These are phyloP conservation scores for Clarireedia monteithiana DNA, from an alignment of 2,329 filamentous ascomycete genomes.

Conservation along the genomic window DNA sequence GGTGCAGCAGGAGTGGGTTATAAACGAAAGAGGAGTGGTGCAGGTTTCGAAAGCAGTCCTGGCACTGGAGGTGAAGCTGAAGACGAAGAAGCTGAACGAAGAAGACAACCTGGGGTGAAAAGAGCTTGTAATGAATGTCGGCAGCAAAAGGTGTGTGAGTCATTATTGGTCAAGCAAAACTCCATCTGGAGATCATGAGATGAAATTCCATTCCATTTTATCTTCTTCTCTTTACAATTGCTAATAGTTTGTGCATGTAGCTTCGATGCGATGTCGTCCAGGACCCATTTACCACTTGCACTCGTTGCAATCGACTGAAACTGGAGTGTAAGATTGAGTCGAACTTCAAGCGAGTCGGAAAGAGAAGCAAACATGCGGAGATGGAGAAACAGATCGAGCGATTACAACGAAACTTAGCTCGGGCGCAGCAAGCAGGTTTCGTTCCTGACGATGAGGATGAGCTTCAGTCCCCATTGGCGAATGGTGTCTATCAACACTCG, in stretches of 20 bases:
- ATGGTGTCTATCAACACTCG: conserved; percentile 46
- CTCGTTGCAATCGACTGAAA: conserved; percentile 70
- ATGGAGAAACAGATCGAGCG: conserved; percentile 78
- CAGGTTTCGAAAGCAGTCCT: conserved; percentile 51
- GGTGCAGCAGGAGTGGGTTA: conserved; percentile 22
- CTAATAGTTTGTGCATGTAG: conserved; percentile 35
- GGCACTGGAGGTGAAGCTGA: conserved; percentile 48
- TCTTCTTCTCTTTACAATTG: not conserved
- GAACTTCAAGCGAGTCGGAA: conserved; percentile 79
- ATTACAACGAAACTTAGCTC: conserved; percentile 52
- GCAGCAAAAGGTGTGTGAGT: conserved; percentile 67
- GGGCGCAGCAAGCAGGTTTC: conserved; percentile 53
- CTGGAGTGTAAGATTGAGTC: conserved; percentile 81
- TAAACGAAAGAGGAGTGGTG: conserved; percentile 54
- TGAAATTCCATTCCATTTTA: not conserved
- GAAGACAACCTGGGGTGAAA: conserved; percentile 63
- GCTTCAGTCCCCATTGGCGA: conserved; percentile 51
- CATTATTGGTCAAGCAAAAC: not conserved
- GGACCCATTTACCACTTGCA: conserved; percentile 71
- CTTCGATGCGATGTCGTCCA: conserved; percentile 78
- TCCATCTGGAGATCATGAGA: not conserved
- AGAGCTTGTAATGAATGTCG: conserved; percentile 79
- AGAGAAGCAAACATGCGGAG: conserved; percentile 75
- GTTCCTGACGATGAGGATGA: conserved; percentile 45
- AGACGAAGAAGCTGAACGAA: conserved; percentile 49